These are phyloP conservation scores for Pyrenochaeta sp. DNA, from an alignment of 2,329 filamentous ascomycete species.

Conservation along the genomic window DNA sequence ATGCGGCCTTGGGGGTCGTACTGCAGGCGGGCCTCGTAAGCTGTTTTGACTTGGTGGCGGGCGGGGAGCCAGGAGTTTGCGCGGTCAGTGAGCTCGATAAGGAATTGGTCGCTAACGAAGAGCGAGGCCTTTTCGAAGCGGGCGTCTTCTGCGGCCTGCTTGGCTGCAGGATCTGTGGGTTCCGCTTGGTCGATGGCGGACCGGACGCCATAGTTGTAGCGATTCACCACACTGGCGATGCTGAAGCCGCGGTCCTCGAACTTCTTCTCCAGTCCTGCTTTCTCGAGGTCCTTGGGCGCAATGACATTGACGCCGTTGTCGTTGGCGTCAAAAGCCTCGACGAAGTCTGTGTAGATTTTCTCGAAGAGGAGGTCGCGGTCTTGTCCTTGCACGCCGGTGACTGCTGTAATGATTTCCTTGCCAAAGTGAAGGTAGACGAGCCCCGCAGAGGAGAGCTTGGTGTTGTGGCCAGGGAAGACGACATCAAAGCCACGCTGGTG, in stretches of 20 bases:
- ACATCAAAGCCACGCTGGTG: conserved; percentile 91
- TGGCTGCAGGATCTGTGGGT: conserved; percentile 47
- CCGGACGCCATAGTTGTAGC: conserved; percentile 71
- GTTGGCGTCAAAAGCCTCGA: conserved; percentile 96
- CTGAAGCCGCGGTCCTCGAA: conserved; percentile 85
- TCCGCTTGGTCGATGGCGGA: conserved; percentile 53
- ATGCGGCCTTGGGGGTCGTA: conserved; percentile 79
- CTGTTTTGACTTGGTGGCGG: conserved; percentile 76
- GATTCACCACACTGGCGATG: conserved; percentile 86
- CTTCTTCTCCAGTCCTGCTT: conserved; percentile 78
- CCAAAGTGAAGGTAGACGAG: conserved; percentile 97
- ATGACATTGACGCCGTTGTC: conserved; percentile 93
- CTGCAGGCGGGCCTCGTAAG: conserved; percentile 73
- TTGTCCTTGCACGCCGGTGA: conserved; percentile 66
- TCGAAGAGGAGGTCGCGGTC: conserved; percentile 79
- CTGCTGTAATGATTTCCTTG: conserved; percentile 76
- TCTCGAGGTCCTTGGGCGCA: conserved; percentile 72
- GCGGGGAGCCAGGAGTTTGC: conserved; percentile 85
- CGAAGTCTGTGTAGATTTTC: conserved; percentile 91
- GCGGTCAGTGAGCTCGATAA: conserved; percentile 79
- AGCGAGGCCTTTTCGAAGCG: conserved; percentile 78
- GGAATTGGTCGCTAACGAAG: conserved; percentile 90
- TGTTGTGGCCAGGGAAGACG: conserved; percentile 81
- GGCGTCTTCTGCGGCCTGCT: conserved; percentile 78
- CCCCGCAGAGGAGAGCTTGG: conserved; percentile 92